Evolutionary conservation across 2,329 filamentous ascomycete genomes (phyloP).

Genomic region (Calycina herbarum): DNA sequence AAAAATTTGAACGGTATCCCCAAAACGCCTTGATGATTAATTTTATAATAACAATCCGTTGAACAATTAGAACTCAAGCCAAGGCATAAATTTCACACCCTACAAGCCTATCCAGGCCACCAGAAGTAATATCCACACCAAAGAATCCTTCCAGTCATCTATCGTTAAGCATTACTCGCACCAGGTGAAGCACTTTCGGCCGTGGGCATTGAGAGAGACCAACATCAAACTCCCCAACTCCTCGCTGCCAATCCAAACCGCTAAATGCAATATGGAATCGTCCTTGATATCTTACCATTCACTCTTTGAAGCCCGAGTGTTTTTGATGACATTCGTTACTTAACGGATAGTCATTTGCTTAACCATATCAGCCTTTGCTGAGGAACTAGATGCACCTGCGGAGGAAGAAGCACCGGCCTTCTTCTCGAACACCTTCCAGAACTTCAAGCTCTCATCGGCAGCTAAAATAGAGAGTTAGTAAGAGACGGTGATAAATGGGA

Average conservation of each 20-base stretch:
- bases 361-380: slow-evolving; percentile 78
- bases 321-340: slow-evolving; percentile 33
- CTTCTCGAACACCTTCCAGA: slow-evolving; percentile 99
- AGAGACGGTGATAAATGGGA: slow-evolving; percentile 29
- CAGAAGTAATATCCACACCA: neutral
- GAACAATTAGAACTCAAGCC: neutral
- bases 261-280: slow-evolving; percentile 44
- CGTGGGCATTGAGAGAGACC: slow-evolving; percentile 46
- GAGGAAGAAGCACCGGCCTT: slow-evolving; percentile 75
- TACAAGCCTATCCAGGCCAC: slow-evolving; percentile 1
- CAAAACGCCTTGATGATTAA: slow-evolving; percentile 1
- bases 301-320: slow-evolving; percentile 30
- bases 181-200: slow-evolving; percentile 48
- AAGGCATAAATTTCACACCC: neutral
- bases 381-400: slow-evolving; percentile 64
- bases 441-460: slow-evolving; percentile 96
- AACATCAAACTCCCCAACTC: slow-evolving; percentile 50
- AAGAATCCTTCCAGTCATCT: slow-evolving; percentile 24
- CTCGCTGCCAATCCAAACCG: slow-evolving; percentile 51
- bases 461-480: slow-evolving; percentile 48
- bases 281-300: slow-evolving; percentile 37
- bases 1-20: neutral
- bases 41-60: neutral
- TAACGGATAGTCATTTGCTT: slow-evolving; percentile 96
- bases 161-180: slow-evolving; percentile 38